Evolutionary conservation across 768 basidiomycete genomes (phyloP).

Genomic region (Collybia sordida): DNA sequence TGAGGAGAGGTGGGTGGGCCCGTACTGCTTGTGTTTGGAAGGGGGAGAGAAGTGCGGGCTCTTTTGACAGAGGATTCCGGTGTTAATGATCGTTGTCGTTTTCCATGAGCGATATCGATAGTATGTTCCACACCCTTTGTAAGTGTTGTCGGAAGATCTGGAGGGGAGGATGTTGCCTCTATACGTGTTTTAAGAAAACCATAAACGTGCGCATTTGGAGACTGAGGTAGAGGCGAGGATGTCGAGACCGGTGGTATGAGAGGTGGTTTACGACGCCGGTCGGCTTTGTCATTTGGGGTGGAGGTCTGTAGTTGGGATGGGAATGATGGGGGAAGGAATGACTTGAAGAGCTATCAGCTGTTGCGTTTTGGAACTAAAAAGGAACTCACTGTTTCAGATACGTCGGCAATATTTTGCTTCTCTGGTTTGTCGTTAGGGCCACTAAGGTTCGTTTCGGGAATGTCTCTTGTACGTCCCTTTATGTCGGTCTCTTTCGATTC

Average conservation of each 20-base stretch:
- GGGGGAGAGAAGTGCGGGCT: slow-evolving; percentile 7
- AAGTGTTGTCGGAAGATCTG: slow-evolving; percentile 12
- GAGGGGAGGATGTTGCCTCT: slow-evolving; percentile 7
- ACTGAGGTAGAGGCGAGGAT: slow-evolving; percentile 23
- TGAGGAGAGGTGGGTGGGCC: slow-evolving; percentile 6
- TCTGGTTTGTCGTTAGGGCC: background rate
- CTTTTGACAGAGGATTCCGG: slow-evolving; percentile 16
- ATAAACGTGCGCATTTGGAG: slow-evolving; percentile 22
- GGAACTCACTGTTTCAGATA: slow-evolving; percentile 26
- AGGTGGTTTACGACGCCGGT: slow-evolving; percentile 38
- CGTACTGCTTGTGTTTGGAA: background rate
- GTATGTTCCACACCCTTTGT: background rate
- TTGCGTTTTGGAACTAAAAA: background rate
- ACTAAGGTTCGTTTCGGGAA: slow-evolving; percentile 1
- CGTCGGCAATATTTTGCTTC: slow-evolving; percentile 15
- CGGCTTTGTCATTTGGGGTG: slow-evolving; percentile 37
- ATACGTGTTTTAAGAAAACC: slow-evolving; percentile 9
- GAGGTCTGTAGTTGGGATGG: slow-evolving; percentile 52
- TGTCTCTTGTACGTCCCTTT: background rate
- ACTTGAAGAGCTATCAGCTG: slow-evolving; percentile 19
- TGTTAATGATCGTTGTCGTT: slow-evolving; percentile 13
- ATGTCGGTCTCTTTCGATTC: background rate
- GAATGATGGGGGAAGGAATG: slow-evolving; percentile 58
- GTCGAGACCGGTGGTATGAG: slow-evolving; percentile 33
- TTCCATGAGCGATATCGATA: background rate